phyloP scores from a whole-genome alignment of 2,329 filamentous ascomycete species.

The Shiraia bambusicola region DNA sequence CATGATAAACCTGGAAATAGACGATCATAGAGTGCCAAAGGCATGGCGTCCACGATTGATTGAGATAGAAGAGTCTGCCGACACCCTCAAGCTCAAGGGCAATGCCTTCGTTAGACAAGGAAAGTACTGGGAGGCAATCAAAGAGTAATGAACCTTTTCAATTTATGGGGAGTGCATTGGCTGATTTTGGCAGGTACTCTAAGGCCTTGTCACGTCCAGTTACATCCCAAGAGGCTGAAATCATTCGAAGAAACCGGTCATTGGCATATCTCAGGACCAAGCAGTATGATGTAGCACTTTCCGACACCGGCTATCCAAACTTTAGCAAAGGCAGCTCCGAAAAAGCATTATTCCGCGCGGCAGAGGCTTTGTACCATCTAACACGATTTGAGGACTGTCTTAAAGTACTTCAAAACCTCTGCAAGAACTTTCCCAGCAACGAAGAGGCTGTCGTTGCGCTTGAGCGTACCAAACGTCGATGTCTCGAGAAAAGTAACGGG shows the following conservation, averaged over 20 bases:
- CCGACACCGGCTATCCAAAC: slow-evolving; percentile 26
- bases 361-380: slow-evolving; percentile 50
- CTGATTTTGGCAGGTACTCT: slow-evolving; percentile 46
- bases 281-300: slow-evolving; percentile 41
- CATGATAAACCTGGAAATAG: slow-evolving; percentile 42
- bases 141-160: slow-evolving; percentile 5
- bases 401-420: slow-evolving; percentile 37
- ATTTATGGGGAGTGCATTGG: not conserved
- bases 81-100: slow-evolving; percentile 13
- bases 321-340: slow-evolving; percentile 29
- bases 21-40: slow-evolving; percentile 46
- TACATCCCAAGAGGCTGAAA: slow-evolving; percentile 35
- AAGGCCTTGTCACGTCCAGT: slow-evolving; percentile 1
- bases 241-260: slow-evolving; percentile 41
- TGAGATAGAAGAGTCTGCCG: slow-evolving; percentile 4
- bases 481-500: slow-evolving; percentile 43
- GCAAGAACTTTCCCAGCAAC: slow-evolving; percentile 27
- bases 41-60: slow-evolving; percentile 34
- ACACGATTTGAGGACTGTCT: slow-evolving; percentile 39
- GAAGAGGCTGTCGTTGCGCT: slow-evolving; percentile 27
- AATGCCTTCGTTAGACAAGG: slow-evolving; percentile 9
- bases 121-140: slow-evolving; percentile 18
- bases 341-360: slow-evolving; percentile 48
- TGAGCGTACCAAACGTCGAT: slow-evolving; percentile 19
- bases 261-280: slow-evolving; percentile 37